Conservation (phyloP, 2,329 filamentous ascomycete species). For the Fonsecaea monophora region DNA sequence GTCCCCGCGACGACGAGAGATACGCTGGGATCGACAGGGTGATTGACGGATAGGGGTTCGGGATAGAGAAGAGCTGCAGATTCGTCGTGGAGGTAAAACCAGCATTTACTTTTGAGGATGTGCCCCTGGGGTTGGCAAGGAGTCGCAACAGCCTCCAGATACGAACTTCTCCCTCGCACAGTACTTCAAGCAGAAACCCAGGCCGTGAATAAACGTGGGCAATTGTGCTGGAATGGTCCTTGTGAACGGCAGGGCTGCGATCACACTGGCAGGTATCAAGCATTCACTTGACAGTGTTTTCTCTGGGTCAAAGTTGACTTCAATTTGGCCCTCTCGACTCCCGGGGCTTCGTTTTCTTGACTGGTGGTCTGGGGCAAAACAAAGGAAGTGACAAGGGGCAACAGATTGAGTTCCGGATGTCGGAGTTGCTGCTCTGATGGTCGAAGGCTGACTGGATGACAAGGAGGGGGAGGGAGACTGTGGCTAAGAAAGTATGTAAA, state of each 20-base stretch:
- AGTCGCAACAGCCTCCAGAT: background rate
- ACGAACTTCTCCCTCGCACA: background rate
- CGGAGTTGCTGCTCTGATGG: background rate
- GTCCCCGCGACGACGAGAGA: background rate
- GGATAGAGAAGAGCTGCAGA: background rate
- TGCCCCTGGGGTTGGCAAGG: background rate
- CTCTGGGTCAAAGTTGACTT: background rate
- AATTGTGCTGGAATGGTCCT: background rate
- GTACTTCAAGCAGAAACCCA: too few relatives aligned
- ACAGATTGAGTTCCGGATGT: constrained; percentile 16
- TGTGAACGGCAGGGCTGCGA: background rate
- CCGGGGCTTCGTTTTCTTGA: background rate
- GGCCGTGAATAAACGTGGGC: too few relatives aligned
- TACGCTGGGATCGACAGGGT: constrained; percentile 2
- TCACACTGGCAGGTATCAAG: background rate
- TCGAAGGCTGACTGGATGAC: constrained; percentile 7
- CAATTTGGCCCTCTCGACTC: background rate
- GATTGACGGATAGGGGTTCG: background rate
- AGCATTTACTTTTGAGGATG: constrained; percentile 3
- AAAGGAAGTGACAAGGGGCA: constrained; percentile 7
- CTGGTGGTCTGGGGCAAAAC: background rate
- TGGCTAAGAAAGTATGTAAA: constrained; percentile 14
- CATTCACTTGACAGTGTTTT: background rate
- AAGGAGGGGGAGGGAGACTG: background rate
- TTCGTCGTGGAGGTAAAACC: background rate